Evolutionary conservation across 768 basidiomycete genomes (phyloP).

Genomic region (Leccinum uliginosum): DNA sequence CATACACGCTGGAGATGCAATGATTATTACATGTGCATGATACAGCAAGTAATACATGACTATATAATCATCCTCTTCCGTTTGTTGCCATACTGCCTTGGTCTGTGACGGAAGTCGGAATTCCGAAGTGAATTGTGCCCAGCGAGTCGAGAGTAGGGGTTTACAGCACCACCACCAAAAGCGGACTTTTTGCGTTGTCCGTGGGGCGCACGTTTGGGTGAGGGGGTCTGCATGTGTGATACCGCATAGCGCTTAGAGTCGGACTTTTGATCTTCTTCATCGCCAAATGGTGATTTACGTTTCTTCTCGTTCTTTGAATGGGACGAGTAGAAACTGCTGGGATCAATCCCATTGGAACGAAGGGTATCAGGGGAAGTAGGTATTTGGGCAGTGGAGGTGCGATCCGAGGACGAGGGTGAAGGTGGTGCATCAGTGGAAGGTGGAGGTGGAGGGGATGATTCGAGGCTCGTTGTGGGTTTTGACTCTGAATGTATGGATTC

Average conservation of each 20-base stretch:
- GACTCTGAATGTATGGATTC: constrained; percentile 15
- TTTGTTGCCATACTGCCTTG: constrained; percentile 30
- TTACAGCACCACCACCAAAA: constrained; percentile 28
- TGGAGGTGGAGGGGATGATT: constrained; percentile 29
- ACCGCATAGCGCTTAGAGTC: constrained; percentile 16
- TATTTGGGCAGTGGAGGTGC: constrained; percentile 17
- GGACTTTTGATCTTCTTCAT: constrained; percentile 25
- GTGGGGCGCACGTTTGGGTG: constrained; percentile 20
- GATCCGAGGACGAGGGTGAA: constrained; percentile 30
- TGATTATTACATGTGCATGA: constrained; percentile 4
- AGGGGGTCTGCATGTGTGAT: constrained; percentile 21
- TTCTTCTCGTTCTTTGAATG: constrained; percentile 30
- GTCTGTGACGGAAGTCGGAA: constrained; percentile 21
- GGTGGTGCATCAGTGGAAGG: constrained; percentile 31
- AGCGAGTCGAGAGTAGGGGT: constrained; percentile 33
- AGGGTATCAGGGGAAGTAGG: constrained; percentile 19
- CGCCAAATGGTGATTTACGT: constrained; percentile 37
- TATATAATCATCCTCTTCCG: constrained; percentile 36
- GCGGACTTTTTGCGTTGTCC: constrained; percentile 27
- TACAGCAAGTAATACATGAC: constrained; percentile 13
- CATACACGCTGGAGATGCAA: neutral
- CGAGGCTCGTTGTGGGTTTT: constrained; percentile 17
- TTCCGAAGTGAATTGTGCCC: constrained; percentile 34
- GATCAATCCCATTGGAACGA: constrained; percentile 26
- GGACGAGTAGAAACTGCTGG: constrained; percentile 38